Conservation (phyloP, 163 green algal genomes). For the Picocystis sp. region DNA sequence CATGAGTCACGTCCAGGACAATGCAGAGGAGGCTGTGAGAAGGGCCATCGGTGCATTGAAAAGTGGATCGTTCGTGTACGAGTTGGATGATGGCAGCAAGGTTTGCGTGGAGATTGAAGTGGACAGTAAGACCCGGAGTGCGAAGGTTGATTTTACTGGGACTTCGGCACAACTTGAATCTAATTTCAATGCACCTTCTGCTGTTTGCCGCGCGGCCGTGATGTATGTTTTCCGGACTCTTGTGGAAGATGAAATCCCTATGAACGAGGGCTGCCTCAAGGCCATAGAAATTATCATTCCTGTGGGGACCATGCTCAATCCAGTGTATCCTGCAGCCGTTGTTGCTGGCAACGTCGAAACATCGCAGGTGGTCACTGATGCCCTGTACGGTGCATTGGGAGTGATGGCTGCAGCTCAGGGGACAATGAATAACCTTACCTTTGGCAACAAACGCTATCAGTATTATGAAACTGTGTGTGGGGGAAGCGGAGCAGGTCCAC, state of each 20-base stretch:
- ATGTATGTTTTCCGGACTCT: slow-evolving; percentile 76
- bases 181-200: slow-evolving; percentile 89
- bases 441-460: slow-evolving; percentile 76
- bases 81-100: slow-evolving; percentile 73
- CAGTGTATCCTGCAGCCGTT: slow-evolving; percentile 53
- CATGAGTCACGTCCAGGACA: slow-evolving; percentile 90
- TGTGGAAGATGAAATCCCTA: slow-evolving; percentile 20
- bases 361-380: slow-evolving; percentile 90
- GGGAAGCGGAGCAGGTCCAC: slow-evolving; percentile 70
- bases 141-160: slow-evolving; percentile 85
- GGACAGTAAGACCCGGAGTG: slow-evolving; percentile 48
- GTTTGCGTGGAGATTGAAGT: slow-evolving; percentile 22
- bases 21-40: slow-evolving; percentile 74
- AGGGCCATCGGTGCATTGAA: slow-evolving; percentile 52
- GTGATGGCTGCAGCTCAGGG: slow-evolving; percentile 37
- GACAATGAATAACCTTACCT: slow-evolving; percentile 99
- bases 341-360: slow-evolving; percentile 97
- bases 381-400: slow-evolving; percentile 67
- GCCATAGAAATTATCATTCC: slow-evolving; percentile 79
- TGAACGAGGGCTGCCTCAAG: slow-evolving; percentile 68
- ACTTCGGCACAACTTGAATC: slow-evolving; percentile 65
- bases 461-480: slow-evolving; percentile 96
- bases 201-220: slow-evolving; percentile 78
- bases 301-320: slow-evolving; percentile 58
- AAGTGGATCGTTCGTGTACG: slow-evolving; percentile 43